Evolutionary conservation across 805 yeast species (phyloP), one percentile per base, ranked within the genome.

Genomic region (Kockiozyma suomiensis): DNA sequence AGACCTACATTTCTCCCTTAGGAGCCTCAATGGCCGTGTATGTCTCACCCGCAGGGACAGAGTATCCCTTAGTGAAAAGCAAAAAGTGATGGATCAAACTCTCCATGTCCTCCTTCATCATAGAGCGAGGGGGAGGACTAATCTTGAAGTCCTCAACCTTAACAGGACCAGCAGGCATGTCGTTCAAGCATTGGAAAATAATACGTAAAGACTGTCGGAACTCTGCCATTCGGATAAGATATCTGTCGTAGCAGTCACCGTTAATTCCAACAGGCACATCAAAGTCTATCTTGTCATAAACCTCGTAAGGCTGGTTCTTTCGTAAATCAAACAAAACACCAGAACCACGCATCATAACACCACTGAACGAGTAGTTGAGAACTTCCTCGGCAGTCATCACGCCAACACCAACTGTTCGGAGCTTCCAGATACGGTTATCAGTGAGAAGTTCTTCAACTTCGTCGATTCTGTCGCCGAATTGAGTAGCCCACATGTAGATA

Each of bases 401-500:
- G 70, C 96, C 96, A 62, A 90, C 85, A 68, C 84, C 91, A 58
- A 84, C 76, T 26, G 96, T 88, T 79, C 96, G 85, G 73, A 86
- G 87, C 77, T 86, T 87, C 96, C 96, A 90, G 75, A 90, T 90
- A 78, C 96, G 86, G 77, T 90, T 90, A 72, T 88, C 96, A 50
- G 96, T 88, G 66, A 87, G 81, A 77, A 90, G 81, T 76, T 90
- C 96, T 78, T 90, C 96, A 65, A 88, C 85, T 76, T 90, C 96
- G 74, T 90, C 96, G 67, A 90, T 77, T 78, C 96, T 84, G 78
- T 90, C 96, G 73, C 96, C 96, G 69, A 90, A 90, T 79, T 90
- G 96, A 25, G 96, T 90, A 58, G 96, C 96, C 96, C 96, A 90
- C 93, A 89, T 89, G 76, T 88, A 90, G 66, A 90, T 90, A 73